These are phyloP conservation scores for Eremochloa ophiuroides DNA, from an alignment of 176 grass and related monocot genomes.

Conservation along the genomic window DNA sequence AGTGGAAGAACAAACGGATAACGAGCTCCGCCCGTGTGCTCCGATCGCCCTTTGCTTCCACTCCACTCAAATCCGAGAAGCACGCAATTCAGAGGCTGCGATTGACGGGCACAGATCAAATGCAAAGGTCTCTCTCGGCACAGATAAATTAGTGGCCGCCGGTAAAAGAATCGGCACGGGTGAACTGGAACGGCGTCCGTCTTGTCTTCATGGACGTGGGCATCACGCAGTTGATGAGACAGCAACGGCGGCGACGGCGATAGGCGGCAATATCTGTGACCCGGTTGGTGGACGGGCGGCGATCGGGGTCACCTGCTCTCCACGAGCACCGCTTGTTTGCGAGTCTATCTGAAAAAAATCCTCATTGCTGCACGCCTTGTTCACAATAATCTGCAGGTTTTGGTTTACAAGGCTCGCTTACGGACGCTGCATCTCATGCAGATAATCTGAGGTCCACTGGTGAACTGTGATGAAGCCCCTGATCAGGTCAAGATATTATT, in stretches of 20 bases:
- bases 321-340: background rate
- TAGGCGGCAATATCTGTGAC: constrained; percentile 2
- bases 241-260: constrained; percentile 18
- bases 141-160: background rate
- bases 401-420: background rate
- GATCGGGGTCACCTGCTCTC: background rate
- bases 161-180: background rate
- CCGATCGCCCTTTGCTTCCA: constrained; percentile 9
- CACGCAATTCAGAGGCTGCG: background rate
- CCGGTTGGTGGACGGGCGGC: background rate
- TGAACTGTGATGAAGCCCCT: no score
- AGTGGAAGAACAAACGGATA: background rate
- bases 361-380: background rate
- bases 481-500: background rate
- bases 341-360: background rate
- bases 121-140: background rate
- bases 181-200: background rate
- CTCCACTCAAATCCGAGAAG: constrained; percentile 4
- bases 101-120: background rate
- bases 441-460: background rate
- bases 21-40: background rate
- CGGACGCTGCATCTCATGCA: background rate
- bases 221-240: background rate
- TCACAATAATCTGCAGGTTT: background rate
- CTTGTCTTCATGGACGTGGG: background rate